A percentile compares a stretch with the other conserved stretches of the same genome.
Evolutionary conservation across 495 filamentous ascomycete genomes (phyloP).

Genomic region (Extremus antarcticus): DNA sequence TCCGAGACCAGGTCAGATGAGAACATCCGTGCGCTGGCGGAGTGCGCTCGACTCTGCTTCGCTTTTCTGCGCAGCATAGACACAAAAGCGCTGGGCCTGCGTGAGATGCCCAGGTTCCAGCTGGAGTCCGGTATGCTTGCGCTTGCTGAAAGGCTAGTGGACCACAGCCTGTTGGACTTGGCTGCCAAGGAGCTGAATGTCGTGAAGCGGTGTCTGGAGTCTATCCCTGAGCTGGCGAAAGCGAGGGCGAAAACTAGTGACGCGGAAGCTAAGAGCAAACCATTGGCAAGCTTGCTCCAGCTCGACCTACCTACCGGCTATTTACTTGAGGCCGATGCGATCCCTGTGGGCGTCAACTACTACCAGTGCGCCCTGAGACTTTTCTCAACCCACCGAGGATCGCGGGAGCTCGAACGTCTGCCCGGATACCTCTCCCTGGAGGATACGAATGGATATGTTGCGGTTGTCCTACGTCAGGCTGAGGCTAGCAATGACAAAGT

Average conservation of each 20-base stretch:
- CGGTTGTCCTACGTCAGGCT: conserved; percentile 46
- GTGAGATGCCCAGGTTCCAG: conserved; percentile 53
- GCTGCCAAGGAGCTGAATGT: conserved; percentile 67
- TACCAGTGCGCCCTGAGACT: conserved; percentile 41
- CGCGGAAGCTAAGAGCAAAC: not conserved
- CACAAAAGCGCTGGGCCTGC: conserved; percentile 29
- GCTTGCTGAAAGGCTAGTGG: conserved; percentile 60
- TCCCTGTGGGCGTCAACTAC: conserved; percentile 27
- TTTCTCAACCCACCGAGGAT: conserved; percentile 31
- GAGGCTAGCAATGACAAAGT: conserved; percentile 32
- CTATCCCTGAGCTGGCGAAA: not conserved
- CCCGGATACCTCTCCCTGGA: conserved; percentile 34
- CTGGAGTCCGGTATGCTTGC: conserved; percentile 75
- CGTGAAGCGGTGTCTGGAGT: conserved; percentile 53
- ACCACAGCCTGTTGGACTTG: conserved; percentile 59
- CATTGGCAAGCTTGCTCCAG: not conserved
- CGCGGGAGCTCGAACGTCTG: conserved; percentile 23
- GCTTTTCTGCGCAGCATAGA: conserved; percentile 54
- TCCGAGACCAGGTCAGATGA: too few species aligned
- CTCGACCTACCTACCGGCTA: not conserved
- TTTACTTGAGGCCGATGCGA: conserved; percentile 7
- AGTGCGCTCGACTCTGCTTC: conserved; percentile 69
- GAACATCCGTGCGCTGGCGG: conserved; percentile 36
- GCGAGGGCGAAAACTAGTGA: not conserved
- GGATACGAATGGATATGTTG: conserved; percentile 51